Base-by-base conservation (phyloP, 139 green algal genomes). In the Haematococcus lacustris region DNA sequence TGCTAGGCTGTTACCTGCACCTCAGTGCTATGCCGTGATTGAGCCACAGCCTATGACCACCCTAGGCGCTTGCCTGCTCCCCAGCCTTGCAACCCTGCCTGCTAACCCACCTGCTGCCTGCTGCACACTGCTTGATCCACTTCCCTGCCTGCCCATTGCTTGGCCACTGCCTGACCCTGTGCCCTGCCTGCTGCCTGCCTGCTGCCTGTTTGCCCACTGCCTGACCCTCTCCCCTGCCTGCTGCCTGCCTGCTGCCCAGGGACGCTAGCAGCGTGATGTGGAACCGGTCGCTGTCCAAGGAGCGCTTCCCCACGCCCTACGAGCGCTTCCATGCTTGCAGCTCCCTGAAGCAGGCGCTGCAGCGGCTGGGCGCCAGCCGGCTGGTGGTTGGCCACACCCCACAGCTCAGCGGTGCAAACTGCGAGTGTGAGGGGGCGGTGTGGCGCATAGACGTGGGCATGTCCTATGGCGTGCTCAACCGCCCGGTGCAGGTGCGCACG, bases 361-460 rank as follows among this genome's bases (percentile, higher is more conserved):
- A 82, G 25, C 71, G 79, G 32, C 62, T 94, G 0, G 75, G 76
- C 28, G 87, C 82, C 1, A 86, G 87, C 75, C 86, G 89, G 33
- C 84, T 97, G 43, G 89, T 97, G 30, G 89, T 97, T 33, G 92
- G 92, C 21, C 92, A 97, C 82, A 97, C 92, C 1, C 92, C 92
- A 35, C 91, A 96, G 82, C 73, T 91, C n/a, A n/a, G 68, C 6
- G 92, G 92, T 7, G 81, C 82, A 33, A 97, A 97, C 82, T 90
- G 83, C 73, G 92, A 96, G 76, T 96, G 90, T 63, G 82, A 92
- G 51, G 84, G 86, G 23, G 71, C 82, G 37, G 85, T 97, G 51
- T 97, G 92, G 92, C 83, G 92, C n/a, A 87, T 96, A 51, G 92
- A 97, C 77, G 92, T 94, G 3, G 92, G 92, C 60, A 97, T 97